These are phyloP conservation scores for Teratosphaeriaceae sp. DNA, from an alignment of 2,329 filamentous ascomycete genomes.

Conservation along the genomic window DNA sequence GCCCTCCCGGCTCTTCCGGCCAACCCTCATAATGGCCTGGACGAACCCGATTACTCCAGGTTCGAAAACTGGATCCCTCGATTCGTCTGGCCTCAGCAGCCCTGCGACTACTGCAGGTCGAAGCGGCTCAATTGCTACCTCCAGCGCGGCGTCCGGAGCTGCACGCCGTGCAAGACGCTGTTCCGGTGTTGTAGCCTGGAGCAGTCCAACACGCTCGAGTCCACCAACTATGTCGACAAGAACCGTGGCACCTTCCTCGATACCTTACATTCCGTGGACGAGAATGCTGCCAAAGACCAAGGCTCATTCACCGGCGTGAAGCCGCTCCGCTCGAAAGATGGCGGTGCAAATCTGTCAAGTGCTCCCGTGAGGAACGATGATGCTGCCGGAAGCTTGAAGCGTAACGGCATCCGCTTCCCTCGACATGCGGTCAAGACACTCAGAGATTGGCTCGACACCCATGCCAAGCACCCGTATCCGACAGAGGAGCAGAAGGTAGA, in stretches of 20 bases:
- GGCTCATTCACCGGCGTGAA: constrained; percentile 30
- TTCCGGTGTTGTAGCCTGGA: constrained; percentile 44
- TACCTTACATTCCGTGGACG: constrained; percentile 41
- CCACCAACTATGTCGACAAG: constrained; percentile 21
- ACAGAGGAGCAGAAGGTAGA: constrained; percentile 80
- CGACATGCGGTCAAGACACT: constrained; percentile 71
- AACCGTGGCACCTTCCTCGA: constrained; percentile 34
- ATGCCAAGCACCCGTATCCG: constrained; percentile 78
- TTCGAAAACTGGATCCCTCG: constrained; percentile 36
- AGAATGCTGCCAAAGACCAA: constrained; percentile 31
- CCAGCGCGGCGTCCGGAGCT: constrained; percentile 31
- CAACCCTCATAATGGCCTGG: neutral
- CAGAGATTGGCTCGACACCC: constrained; percentile 76
- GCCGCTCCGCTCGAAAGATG: constrained; percentile 19
- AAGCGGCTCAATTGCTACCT: constrained; percentile 43
- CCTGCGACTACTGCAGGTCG: constrained; percentile 42
- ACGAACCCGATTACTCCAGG: constrained; percentile 15
- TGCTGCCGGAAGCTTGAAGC: constrained; percentile 28
- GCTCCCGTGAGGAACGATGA: constrained; percentile 19
- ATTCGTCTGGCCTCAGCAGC: constrained; percentile 38
- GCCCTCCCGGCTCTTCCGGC: neutral
- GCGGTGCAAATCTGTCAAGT: constrained; percentile 12
- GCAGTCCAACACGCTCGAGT: constrained; percentile 24
- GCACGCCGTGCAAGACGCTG: constrained; percentile 42
- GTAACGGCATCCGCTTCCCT: constrained; percentile 67